phyloP scores from a whole-genome alignment of 306 rosid genomes.

The Nissolia schottii region DNA sequence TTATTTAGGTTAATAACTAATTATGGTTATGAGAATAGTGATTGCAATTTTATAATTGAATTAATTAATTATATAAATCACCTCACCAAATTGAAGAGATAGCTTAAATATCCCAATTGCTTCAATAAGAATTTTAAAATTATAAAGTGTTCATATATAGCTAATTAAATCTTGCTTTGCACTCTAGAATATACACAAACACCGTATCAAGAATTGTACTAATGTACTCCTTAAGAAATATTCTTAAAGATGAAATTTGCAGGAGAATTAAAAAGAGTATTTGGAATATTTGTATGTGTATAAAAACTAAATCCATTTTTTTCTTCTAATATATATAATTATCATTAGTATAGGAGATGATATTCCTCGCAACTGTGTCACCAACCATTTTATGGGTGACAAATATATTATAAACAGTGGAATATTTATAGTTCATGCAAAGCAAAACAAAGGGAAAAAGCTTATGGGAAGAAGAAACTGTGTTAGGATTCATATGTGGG shows the following conservation, averaged over 20 bases:
- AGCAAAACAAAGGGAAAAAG: slow-evolving; percentile 1
- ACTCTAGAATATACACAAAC: slow-evolving; percentile 22
- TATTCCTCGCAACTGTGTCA: slow-evolving; percentile 29
- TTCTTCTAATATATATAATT: not conserved
- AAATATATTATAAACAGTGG: slow-evolving; percentile 24
- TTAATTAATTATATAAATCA: not conserved
- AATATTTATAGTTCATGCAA: slow-evolving; percentile 25
- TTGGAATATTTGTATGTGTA: slow-evolving; percentile 37
- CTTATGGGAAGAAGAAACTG: slow-evolving; percentile 2
- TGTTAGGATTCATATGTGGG: slow-evolving; percentile 30
- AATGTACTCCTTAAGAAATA: slow-evolving; percentile 39
- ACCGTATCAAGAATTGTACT: slow-evolving; percentile 35
- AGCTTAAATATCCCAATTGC: not conserved
- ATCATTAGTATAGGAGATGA: slow-evolving; percentile 18
- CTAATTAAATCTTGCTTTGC: slow-evolving; percentile 3
- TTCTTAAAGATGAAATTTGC: slow-evolving; percentile 33
- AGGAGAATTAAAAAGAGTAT: slow-evolving; percentile 20
- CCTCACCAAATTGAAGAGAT: not conserved
- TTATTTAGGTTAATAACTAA: slow-evolving; percentile 6
- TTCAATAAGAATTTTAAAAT: not conserved
- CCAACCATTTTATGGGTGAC: slow-evolving; percentile 22
- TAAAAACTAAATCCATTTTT: slow-evolving; percentile 17
- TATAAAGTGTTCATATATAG: not conserved
- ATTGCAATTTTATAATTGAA: not conserved
- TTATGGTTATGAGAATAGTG: not conserved